Base-by-base conservation (phyloP, 1,284 basidiomycete species). In the Heterobasidion irregulare region DNA sequence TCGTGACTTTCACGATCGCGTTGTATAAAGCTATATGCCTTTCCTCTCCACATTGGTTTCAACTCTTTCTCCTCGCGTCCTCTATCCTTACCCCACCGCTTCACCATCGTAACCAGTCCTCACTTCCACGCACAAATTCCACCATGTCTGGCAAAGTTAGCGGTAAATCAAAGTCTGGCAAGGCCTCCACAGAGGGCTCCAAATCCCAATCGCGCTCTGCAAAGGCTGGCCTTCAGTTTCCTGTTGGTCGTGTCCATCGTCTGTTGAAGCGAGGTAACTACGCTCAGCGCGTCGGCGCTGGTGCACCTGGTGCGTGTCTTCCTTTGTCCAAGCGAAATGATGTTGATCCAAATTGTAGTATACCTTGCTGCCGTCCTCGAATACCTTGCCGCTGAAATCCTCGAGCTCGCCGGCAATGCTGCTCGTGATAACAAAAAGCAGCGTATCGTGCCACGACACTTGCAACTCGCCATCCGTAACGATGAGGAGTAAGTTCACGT, bases 171-270 rank as follows among this genome's bases (percentile, higher is more conserved):
- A 81, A 80, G 70, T 84, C 80, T 58, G 80, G 79, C 66, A 80
- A 80, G 66, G 72, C 75, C 53, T 72, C 81, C 63, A 77, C 76
- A 61, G 79, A 71, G 6, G 65, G 66, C 12, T 10, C 68, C 63
- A 83, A 83, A 68, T 70, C 79, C 12, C 76, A 84, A 68, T 90
- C 89, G 52, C 86, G 89, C 61, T 92, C 90, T 48, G 80, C 87
- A 65, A 93, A 92, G 75, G 80, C 80, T 62, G 89, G 87, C 64
- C 82, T 92, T 61, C 89, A 89, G 73, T 87, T 92, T 83, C 90
- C 89, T 58, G 91, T 93, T 70, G 90, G 91, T 80, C 90, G 91
- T 88, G 88, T 93, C 70, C 91, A 94, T 76, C 86, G 91, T 83
- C 84, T 91, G 61, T 73, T 93, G 63, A 91, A 92, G 75, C 78